Conservation (phyloP, 768 basidiomycete species). For the Gelatoporia subvermispora region DNA sequence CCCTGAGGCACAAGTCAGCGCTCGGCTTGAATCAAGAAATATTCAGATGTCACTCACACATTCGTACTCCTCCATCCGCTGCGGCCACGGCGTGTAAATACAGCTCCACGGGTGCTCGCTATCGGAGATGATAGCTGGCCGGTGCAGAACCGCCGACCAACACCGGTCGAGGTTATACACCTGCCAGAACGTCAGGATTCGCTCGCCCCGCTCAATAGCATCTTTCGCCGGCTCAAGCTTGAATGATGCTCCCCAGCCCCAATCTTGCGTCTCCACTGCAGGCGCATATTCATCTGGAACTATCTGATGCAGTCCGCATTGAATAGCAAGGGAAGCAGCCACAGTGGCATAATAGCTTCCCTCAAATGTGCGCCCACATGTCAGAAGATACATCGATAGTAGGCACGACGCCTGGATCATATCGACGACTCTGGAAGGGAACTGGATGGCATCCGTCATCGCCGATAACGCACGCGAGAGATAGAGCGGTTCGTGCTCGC, state of each 20-base stretch:
- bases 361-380: constrained; percentile 73
- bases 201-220: constrained; percentile 60
- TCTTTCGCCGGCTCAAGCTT: constrained; percentile 56
- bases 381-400: constrained; percentile 69
- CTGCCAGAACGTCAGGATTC: constrained; percentile 79
- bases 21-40: constrained; percentile 3
- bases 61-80: constrained; percentile 68
- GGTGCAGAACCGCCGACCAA: constrained; percentile 72
- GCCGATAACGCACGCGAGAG: constrained; percentile 58
- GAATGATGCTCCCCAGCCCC: constrained; percentile 32
- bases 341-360: constrained; percentile 75
- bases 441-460: constrained; percentile 58
- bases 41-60: constrained; percentile 39
- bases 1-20: constrained; percentile 41
- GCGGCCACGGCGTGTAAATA: constrained; percentile 75
- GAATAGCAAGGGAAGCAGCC: constrained; percentile 67
- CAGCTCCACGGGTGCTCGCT: constrained; percentile 50
- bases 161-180: constrained; percentile 77
- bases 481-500: constrained; percentile 70
- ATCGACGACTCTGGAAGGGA: constrained; percentile 54
- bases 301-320: constrained; percentile 60
- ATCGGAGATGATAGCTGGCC: constrained; percentile 63
- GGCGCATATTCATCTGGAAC: constrained; percentile 27
- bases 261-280: constrained; percentile 30
- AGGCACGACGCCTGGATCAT: constrained; percentile 75